Base-by-base conservation (phyloP, 345 rosid genomes). In the Nasturtium officinale region DNA sequence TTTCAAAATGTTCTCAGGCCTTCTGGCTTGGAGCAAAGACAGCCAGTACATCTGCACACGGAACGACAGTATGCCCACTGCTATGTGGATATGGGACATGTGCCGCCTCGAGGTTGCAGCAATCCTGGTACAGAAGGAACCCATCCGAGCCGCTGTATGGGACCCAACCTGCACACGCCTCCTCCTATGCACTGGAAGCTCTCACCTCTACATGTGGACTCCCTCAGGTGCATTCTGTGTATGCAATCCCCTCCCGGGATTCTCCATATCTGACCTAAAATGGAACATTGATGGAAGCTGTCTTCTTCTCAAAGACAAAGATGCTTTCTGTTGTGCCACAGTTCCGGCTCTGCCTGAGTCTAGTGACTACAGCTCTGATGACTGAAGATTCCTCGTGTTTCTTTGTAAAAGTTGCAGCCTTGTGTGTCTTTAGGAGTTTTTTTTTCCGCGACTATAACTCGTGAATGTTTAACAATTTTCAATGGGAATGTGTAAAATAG, bases 31-130 rank as follows among this genome's bases (percentile, higher is more conserved):
- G 99, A 95, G 98, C 88, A 86, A 73, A 32, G 98, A 91, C 65
- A 88, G 96, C 83, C 93, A 77, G 50, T 95, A 85, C 71, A 82
- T 90, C 33, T 91, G 88, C 71, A 91, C 98, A 56, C 87, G 96
- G 6, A 95, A 87, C 37, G 99, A 94, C 63, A 87, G 90, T 77
- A 87, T 94, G 98, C 98, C 94, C 0, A 87, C 90, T 60, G 86
- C 86, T 56, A 76, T 95, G 16, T 95, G 98, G 99, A 87, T 95
- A 69, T 95, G 99, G 99, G 94, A 91, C 82, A 87, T 95, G 64
- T 80, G 62, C 58, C 86, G 60, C 71, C 88, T 87, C 6, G 99
- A 95, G 80, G 87, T 89, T 46, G 91, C 98, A 29, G 96, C 99
- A 59, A 90, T 91, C 78, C 75, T 91, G 78, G 84, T 91, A 54